Base-by-base conservation (phyloP, 1,284 basidiomycete species). In the Lignosus rhinocerotis region DNA sequence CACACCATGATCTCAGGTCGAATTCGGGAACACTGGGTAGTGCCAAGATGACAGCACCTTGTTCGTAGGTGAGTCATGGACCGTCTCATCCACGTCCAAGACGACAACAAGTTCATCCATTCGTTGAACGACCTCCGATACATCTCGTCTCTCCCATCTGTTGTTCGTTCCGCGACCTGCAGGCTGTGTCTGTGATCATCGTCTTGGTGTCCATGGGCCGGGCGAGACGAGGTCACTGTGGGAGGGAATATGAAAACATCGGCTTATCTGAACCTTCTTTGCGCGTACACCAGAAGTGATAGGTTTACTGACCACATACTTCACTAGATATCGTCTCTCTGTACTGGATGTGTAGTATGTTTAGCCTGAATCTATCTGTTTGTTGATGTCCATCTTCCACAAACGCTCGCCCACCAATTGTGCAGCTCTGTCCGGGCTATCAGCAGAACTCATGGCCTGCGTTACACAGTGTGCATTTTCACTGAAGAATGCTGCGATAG, bases 61-160 rank as follows among this genome's bases (percentile, higher is more conserved):
- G 11, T n/a, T 16, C 16, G 3, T 51, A 64, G 68, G 69, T 74
- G 55, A 69, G 71, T 60, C 57, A 51, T 43, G 38, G 41, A 31
- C 56, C 50, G 11, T 43, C 52, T 50, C 30, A 7, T 10, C 17
- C 34, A 31, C 30, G 62, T 66, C 52, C 53, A 72, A 69, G 78
- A 82, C 75, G 85, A 88, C 87, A 87, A 78, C 72, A 83, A 89
- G 87, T 88, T 89, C 81, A 89, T 89, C 87, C 87, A 88, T 89
- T 89, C 87, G 78, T 89, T 88, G 87, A 89, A 75, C 73, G 75
- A 76, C 76, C 75, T 70, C 72, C 68, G 65, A 70, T 70, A 67
- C 69, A 67, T 69, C 68, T 67, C 63, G 62, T 54, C 60, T 61
- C 61, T 62, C 69, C 73, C 74, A 75, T 69, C 75, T 72, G 72